Percentiles rank a stretch among this genome's conserved stretches.
These are phyloP conservation scores for Oryza meyeriana DNA, from an alignment of 176 grass and related monocot species.

Conservation along the genomic window DNA sequence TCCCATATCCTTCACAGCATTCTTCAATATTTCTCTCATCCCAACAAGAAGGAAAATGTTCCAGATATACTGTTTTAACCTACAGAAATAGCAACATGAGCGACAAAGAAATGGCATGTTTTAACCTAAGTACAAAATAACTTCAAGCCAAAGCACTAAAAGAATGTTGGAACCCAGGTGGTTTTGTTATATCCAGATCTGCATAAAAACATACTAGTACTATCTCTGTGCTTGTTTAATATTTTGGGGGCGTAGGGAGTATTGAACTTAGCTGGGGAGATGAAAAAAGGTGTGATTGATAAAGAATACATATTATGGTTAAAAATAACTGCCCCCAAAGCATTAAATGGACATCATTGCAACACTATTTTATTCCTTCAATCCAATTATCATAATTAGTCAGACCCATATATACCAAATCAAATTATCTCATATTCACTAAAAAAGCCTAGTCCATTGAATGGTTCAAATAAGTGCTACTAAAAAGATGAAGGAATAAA, in stretches of 20 bases:
- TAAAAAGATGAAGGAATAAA: neutral
- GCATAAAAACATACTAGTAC: constrained; percentile 10
- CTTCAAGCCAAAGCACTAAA: constrained; percentile 8
- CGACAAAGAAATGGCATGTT: constrained; percentile 6
- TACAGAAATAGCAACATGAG: constrained; percentile 33
- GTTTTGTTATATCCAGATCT: neutral
- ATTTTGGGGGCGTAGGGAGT: neutral
- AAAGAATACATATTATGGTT: too few relatives aligned
- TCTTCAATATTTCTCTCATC: constrained; percentile 57
- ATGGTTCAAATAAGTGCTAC: neutral
- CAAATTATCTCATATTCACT: too few relatives aligned
- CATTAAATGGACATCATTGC: too few relatives aligned
- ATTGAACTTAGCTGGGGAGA: neutral
- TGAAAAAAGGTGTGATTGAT: too few relatives aligned
- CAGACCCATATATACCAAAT: too few relatives aligned
- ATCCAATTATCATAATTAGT: too few relatives aligned
- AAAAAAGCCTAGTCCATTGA: constrained; percentile 2
- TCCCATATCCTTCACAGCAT: constrained; percentile 66
- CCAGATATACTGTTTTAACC: constrained; percentile 76
- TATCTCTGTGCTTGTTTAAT: neutral
- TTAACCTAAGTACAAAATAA: neutral
- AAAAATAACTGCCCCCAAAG: too few relatives aligned
- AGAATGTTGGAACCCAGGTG: neutral
- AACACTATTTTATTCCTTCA: too few relatives aligned
- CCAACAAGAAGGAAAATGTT: constrained; percentile 68